Conservation (phyloP, 2,329 filamentous ascomycete species). For the Clarireedia homoeocarpa region DNA sequence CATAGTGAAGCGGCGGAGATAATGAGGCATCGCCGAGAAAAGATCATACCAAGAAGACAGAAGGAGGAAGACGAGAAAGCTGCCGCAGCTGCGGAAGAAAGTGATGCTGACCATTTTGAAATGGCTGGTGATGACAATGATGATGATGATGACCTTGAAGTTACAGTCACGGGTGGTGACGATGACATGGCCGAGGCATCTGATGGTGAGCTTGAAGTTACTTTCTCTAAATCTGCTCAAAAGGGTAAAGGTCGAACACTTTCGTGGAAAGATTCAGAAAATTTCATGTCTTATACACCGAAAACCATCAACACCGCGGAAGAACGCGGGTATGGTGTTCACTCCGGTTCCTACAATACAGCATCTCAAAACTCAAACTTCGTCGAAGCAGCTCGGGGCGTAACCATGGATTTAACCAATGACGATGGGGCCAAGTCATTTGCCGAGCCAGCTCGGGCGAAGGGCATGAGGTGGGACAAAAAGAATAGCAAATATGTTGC, state of each 20-base stretch:
- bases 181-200: constrained; percentile 51
- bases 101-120: constrained; percentile 24
- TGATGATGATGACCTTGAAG: constrained; percentile 33
- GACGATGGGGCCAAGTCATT: constrained; percentile 79
- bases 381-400: constrained; percentile 75
- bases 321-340: constrained; percentile 88
- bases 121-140: constrained; percentile 24
- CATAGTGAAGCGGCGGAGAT: constrained; percentile 62
- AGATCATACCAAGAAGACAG: constrained; percentile 50
- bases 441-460: constrained; percentile 63
- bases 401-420: constrained; percentile 85
- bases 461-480: constrained; percentile 90
- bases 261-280: constrained; percentile 74
- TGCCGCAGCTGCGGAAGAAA: constrained; percentile 21
- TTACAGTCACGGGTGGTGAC: constrained; percentile 27
- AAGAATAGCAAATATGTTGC: constrained; percentile 93
- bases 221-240: constrained; percentile 53
- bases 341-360: constrained; percentile 58
- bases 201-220: constrained; percentile 58
- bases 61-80: constrained; percentile 35
- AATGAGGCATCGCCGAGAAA: constrained; percentile 64
- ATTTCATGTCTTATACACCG: constrained; percentile 96
- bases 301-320: constrained; percentile 73
- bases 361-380: constrained; percentile 59
- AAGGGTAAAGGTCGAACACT: constrained; percentile 47